phyloP scores from a whole-genome alignment of 257 asterid species.

The Coffea eugenioides region DNA sequence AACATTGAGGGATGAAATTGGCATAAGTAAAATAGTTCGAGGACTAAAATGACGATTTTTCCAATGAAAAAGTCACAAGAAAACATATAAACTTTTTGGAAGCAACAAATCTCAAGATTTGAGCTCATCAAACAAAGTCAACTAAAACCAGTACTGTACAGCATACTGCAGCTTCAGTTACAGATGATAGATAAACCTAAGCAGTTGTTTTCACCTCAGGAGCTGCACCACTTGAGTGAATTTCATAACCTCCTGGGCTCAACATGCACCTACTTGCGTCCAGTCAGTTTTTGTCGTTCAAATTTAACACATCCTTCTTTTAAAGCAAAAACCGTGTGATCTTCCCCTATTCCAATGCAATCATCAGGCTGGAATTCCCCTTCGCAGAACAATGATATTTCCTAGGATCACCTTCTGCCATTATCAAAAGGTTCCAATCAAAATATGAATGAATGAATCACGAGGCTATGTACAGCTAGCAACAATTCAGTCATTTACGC shows the following conservation, averaged over 20 bases:
- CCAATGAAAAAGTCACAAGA: neutral
- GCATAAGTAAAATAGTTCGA: too few species aligned
- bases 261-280: constrained; percentile 94
- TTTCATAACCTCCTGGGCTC: constrained; percentile 74
- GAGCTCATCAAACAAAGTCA: neutral
- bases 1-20: too few species aligned
- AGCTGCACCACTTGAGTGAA: constrained; percentile 46
- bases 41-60: too few species aligned
- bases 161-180: too few species aligned
- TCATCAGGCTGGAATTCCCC: constrained; percentile 94
- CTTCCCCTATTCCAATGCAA: constrained; percentile 80
- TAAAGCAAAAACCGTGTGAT: constrained; percentile 84
- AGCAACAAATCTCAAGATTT: neutral
- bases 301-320: constrained; percentile 86
- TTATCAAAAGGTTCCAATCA: constrained; percentile 10
- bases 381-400: constrained; percentile 88
- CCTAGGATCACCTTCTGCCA: constrained; percentile 88
- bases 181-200: constrained; percentile 21
- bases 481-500: too few species aligned
- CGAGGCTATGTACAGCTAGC: neutral
- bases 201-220: constrained; percentile 42
- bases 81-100: neutral
- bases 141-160: constrained; percentile 28
- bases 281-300: constrained; percentile 57
- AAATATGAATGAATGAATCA: neutral